phyloP scores from a whole-genome alignment of 148 eudicot species.

The Vaccinium vitisidaea region DNA sequence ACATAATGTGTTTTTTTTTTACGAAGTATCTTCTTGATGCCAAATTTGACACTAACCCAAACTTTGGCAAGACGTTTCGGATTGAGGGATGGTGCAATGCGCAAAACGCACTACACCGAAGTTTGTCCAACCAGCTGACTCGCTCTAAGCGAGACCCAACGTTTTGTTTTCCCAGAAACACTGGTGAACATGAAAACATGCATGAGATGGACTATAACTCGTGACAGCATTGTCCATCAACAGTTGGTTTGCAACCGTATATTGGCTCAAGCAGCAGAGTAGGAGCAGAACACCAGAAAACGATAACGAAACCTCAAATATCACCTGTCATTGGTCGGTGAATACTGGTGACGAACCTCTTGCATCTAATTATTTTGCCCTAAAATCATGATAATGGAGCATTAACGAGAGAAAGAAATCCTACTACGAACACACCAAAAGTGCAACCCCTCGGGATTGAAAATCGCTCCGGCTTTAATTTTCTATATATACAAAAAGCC shows the following conservation, averaged over 20 bases:
- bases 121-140: background rate
- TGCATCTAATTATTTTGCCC: background rate
- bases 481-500: constrained; percentile 1
- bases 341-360: background rate
- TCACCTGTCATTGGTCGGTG: background rate
- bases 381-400: background rate
- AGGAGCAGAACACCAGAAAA: background rate
- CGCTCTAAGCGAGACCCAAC: background rate
- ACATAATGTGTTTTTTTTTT: too few species aligned
- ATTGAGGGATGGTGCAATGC: too few species aligned
- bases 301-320: background rate
- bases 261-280: background rate
- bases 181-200: background rate
- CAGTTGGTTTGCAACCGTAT: background rate
- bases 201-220: background rate
- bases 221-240: background rate
- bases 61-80: too few species aligned
- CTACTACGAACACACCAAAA: background rate
- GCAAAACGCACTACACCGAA: too few species aligned
- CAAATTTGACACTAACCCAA: too few species aligned
- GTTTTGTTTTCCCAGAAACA: constrained; percentile 2
- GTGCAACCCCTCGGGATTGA: background rate
- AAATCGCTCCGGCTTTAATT: background rate
- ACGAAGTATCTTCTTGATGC: too few species aligned
- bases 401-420: background rate